A percentile compares a stretch with the other conserved stretches of the same genome.
Evolutionary conservation across 2,329 filamentous ascomycete species (phyloP).

Genomic region (Beauveria medogensis): DNA sequence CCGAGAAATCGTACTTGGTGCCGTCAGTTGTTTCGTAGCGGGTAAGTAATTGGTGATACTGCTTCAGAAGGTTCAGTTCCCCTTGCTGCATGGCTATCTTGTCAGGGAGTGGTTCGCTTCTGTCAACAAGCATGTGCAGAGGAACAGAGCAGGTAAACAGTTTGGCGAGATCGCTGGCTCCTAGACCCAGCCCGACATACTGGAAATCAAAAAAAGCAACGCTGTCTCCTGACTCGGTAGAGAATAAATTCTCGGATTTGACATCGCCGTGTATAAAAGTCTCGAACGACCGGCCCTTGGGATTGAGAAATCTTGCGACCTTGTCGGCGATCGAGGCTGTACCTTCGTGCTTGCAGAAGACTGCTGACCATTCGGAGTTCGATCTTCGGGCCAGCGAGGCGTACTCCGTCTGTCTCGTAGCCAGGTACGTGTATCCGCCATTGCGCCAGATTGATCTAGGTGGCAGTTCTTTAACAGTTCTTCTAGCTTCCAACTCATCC

Average conservation of each 20-base stretch:
- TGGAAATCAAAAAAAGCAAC: slow-evolving; percentile 65
- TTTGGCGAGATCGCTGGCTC: slow-evolving; percentile 59
- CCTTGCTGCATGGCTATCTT: slow-evolving; percentile 40
- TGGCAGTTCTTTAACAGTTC: slow-evolving; percentile 10
- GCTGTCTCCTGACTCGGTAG: slow-evolving; percentile 35
- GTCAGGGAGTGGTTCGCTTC: slow-evolving; percentile 20
- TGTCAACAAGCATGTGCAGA: slow-evolving; percentile 37
- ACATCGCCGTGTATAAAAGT: slow-evolving; percentile 61
- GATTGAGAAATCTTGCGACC: slow-evolving; percentile 43
- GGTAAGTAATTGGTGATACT: slow-evolving; percentile 35
- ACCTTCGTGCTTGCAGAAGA: slow-evolving; percentile 32
- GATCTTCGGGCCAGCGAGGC: slow-evolving; percentile 34
- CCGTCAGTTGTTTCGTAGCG: not conserved
- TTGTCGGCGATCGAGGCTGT: slow-evolving; percentile 39
- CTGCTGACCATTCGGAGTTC: slow-evolving; percentile 46
- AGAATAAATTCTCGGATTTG: slow-evolving; percentile 62
- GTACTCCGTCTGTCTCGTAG: slow-evolving; percentile 53
- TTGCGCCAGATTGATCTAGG: slow-evolving; percentile 47
- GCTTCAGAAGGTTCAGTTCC: slow-evolving; percentile 42
- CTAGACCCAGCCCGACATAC: slow-evolving; percentile 56
- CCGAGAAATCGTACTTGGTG: slow-evolving; percentile 41
- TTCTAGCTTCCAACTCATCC: slow-evolving; percentile 36
- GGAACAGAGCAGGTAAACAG: slow-evolving; percentile 60
- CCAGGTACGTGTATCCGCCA: slow-evolving; percentile 61
- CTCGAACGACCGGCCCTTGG: slow-evolving; percentile 35